Evolutionary conservation across 108 stramenopile genomes (phyloP).

Genomic region (Nitzschia inconspicua): DNA sequence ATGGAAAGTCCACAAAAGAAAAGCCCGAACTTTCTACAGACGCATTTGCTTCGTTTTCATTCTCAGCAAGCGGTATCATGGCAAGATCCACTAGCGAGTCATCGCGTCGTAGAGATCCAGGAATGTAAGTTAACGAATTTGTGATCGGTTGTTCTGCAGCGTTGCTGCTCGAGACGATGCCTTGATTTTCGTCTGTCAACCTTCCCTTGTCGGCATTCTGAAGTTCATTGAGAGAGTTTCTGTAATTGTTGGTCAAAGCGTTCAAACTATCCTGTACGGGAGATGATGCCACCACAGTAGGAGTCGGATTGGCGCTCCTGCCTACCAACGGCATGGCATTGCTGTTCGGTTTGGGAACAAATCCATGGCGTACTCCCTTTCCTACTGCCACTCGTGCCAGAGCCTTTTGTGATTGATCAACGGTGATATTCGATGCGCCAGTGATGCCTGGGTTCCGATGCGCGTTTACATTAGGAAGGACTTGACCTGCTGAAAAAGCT

Average conservation of each 20-base stretch:
- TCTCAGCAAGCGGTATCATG: constrained; percentile 40
- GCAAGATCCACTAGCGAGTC: constrained; percentile 75
- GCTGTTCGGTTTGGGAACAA: constrained; percentile 4
- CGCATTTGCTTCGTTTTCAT: neutral
- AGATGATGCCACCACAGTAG: neutral
- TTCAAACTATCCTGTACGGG: constrained; percentile 42
- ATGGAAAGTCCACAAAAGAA: constrained; percentile 55
- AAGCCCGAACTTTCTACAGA: constrained; percentile 19
- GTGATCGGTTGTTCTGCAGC: neutral
- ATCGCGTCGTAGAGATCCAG: constrained; percentile 56
- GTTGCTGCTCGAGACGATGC: neutral
- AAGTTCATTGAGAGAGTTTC: constrained; percentile 23
- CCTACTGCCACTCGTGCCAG: constrained; percentile 53
- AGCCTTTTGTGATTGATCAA: constrained; percentile 31
- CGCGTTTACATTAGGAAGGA: neutral
- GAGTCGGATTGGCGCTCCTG: no score
- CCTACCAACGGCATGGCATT: no score
- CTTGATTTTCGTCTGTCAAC: neutral
- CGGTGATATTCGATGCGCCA: neutral
- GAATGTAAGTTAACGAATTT: constrained; percentile 1
- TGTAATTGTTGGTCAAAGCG: constrained; percentile 59
- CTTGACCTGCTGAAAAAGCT: neutral
- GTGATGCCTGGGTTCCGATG: neutral
- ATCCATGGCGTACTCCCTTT: constrained; percentile 50
- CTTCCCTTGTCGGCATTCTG: neutral